Percentiles rank a stretch among this genome's conserved stretches.
Conservation (phyloP, 495 filamentous ascomycete species). For the Penicillium coprophilum region DNA sequence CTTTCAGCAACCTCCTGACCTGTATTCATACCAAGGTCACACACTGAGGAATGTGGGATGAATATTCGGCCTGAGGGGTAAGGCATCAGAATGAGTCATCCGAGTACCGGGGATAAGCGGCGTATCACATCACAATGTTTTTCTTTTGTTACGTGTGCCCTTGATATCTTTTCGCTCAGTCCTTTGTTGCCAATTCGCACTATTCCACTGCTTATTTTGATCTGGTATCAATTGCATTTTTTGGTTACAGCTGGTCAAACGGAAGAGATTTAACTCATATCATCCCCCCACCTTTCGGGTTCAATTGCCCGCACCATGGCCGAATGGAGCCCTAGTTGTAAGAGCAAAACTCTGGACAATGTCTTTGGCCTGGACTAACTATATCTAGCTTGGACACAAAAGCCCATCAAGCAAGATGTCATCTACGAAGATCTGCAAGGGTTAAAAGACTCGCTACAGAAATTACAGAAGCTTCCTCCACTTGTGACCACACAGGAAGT, state of each 20-base stretch:
- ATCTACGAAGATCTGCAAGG: conserved; percentile 68
- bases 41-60: neutral
- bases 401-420: conserved; percentile 90
- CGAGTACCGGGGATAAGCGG: conserved; percentile 28
- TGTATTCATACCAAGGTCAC: neutral
- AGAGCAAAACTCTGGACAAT: conserved; percentile 4
- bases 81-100: conserved; percentile 28
- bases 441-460: conserved; percentile 62
- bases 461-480: conserved; percentile 78
- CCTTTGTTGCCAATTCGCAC: neutral
- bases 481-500: conserved; percentile 82
- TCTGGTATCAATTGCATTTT: neutral
- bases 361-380: conserved; percentile 4
- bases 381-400: conserved; percentile 71
- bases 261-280: neutral
- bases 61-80: neutral
- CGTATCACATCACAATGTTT: conserved; percentile 3
- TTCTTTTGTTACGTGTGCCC: conserved; percentile 6
- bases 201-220: neutral
- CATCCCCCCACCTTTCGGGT: conserved; percentile 11
- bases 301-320: conserved; percentile 22
- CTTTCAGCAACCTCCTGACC: neutral
- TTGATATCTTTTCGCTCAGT: conserved; percentile 8
- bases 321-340: conserved; percentile 40
- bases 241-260: neutral